Base-by-base conservation (phyloP, 768 basidiomycete genomes). In the Termitomyces bulborhizus region DNA sequence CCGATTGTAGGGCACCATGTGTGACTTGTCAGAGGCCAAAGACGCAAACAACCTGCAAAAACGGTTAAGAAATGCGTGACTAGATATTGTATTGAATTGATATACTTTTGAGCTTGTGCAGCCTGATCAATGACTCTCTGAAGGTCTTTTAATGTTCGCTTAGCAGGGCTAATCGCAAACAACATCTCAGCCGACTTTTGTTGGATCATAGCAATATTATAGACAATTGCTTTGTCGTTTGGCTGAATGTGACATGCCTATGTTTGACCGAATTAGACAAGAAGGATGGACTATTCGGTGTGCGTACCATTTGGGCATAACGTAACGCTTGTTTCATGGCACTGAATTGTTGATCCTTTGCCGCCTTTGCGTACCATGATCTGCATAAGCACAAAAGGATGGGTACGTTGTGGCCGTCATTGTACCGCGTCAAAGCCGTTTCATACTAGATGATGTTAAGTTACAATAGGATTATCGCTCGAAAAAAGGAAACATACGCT, bases 201-300 rank as follows among this genome's bases (percentile, higher is more conserved):
- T 69, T 95, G 87, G 34, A 98, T 93, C 89, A 99, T 95, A 53
- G 96, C 95, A 63, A 98, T 91, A 69, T 99, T 98, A 72, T 95
- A 98, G 42, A 93, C 57, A 49, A 88, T 84, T 3, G 93, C 90
- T 66, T 95, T 94, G 73, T 99, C 97, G 53, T 77, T 80, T 0
- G 94, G 93, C 60, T 88, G 85, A 6, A 93, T 70, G 59, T 91
- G 87, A 15, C 89, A 75, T 1, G 95, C 94, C 95, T 98, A 18
- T 36, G n/a, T 45, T 12, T 8, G 36, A 50, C 59, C 8, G 11
- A 27, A 9, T 27, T 54, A 24, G 62, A 59, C 51, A 37, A 53
- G 29, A 54, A 8, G 31, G 16, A 36, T 8, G 44, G 8, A 24
- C 8, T 6, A 50, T 21, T 39, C 36, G 36, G 13, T 18, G 44